These are phyloP conservation scores for Terfezia boudieri DNA, from an alignment of 495 filamentous ascomycete genomes.

Conservation along the genomic window DNA sequence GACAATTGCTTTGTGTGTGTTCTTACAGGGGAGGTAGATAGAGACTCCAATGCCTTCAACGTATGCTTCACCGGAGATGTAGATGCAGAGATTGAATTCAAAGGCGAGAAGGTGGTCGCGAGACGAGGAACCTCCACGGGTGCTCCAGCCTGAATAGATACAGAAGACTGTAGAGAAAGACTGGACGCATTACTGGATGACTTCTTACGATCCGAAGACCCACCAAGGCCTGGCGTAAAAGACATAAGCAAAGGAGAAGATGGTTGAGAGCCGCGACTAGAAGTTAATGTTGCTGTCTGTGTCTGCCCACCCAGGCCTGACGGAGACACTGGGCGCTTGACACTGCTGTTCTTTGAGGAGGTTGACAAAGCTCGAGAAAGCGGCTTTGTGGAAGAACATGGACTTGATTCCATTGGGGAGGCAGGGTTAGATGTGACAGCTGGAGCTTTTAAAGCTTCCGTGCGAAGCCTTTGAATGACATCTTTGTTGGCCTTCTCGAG, in stretches of 20 bases:
- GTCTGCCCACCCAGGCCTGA: conserved; percentile 46
- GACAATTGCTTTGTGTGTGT: conserved; percentile 11
- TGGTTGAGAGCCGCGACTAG: conserved; percentile 52
- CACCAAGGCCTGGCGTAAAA: conserved; percentile 34
- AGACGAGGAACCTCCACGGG: conserved; percentile 49
- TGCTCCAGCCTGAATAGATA: conserved; percentile 48
- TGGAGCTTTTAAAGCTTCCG: conserved; percentile 43
- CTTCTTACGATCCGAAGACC: conserved; percentile 26
- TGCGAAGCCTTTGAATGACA: conserved; percentile 82
- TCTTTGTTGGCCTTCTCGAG: conserved; percentile 97
- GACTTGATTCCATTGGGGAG: conserved; percentile 63
- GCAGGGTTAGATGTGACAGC: conserved; percentile 27
- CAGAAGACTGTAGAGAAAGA: conserved; percentile 49
- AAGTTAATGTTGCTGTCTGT: conserved; percentile 54
- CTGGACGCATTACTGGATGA: conserved; percentile 75
- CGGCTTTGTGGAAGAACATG: conserved; percentile 49
- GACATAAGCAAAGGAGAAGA: conserved; percentile 85
- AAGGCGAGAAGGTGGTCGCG: conserved; percentile 34
- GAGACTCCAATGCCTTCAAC: conserved; percentile 7
- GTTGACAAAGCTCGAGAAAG: conserved; percentile 65
- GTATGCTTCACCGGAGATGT: conserved; percentile 56
- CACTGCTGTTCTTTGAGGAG: conserved; percentile 33
- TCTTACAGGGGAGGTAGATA: conserved; percentile 17
- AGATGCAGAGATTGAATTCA: conserved; percentile 35
- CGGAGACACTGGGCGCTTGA: conserved; percentile 63